Evolutionary conservation across 139 green algal species (phyloP).

Genomic region (Trebouxia sp.): DNA sequence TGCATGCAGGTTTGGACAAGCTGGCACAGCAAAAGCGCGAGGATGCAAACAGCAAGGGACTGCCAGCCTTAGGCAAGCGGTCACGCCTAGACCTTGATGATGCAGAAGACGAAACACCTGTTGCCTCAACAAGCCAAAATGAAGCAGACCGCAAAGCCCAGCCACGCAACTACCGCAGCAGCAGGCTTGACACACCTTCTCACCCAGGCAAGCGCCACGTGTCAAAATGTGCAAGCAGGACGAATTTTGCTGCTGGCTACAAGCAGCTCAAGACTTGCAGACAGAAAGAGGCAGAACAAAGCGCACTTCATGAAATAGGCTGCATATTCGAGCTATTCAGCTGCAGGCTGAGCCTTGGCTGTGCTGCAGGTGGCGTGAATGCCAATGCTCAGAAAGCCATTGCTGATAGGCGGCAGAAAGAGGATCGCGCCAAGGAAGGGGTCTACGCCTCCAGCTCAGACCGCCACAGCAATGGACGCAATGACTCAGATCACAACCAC

Average conservation of each 20-base stretch:
- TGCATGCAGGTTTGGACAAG: conserved; percentile 64
- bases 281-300: not conserved
- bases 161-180: conserved; percentile 61
- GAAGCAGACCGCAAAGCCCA: not conserved
- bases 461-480: conserved; percentile 1
- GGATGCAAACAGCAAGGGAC: conserved; percentile 44
- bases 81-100: conserved; percentile 32
- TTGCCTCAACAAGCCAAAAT: not conserved
- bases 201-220: conserved; percentile 57
- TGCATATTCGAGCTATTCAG: not conserved
- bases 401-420: conserved; percentile 43
- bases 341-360: not conserved
- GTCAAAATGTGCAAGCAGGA: not conserved
- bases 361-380: conserved; percentile 39
- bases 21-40: conserved; percentile 66
- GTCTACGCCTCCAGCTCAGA: conserved; percentile 46
- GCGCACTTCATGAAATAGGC: not conserved
- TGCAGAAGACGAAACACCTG: conserved; percentile 24
- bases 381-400: conserved; percentile 25
- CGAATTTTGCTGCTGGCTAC: not conserved
- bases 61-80: conserved; percentile 20
- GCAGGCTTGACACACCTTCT: conserved; percentile 80
- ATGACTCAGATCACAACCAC: not conserved
- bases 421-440: conserved; percentile 34
- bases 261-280: not conserved